Base-by-base conservation (phyloP, 345 rosid species). In the Bruguiera gymnorhiza region DNA sequence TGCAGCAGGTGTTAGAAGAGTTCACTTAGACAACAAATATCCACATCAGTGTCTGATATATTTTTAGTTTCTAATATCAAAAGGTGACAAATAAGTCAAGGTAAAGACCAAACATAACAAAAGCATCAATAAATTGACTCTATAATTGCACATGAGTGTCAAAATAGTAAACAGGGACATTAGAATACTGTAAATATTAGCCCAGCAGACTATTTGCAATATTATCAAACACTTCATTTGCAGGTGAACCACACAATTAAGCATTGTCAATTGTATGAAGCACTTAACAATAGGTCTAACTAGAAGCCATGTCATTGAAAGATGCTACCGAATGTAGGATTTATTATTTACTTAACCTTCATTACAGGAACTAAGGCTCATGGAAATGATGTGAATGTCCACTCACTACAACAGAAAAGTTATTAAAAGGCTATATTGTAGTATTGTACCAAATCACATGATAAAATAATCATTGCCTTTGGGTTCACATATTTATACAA, bases 1-100 rank as follows among this genome's bases (percentile, higher is more conserved):
- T 94, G 85, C 85, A 82, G 36, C 75, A 67, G 64, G 60, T 43
- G 81, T 74, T 26, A 62, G 64, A 19, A 60, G 24, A 53, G 5
- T 31, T 21, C 60, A 53, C 32, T 31, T 13, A 73, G 73, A 23
- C 15, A 66, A 27, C 11, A 66, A 21, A 26, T 43, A 46, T n/a
- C 32, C 15, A 27, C 5, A 63, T 27, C 46, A 63, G 26, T 43
- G 26, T 37, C 21, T 21, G 52, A 48, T 62, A 18, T 36, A 67
- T 55, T 27, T 48, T 29, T 20, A 30, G 21, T 26, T 56, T 31
- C 37, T 34, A 56, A 30, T 5, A 56, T 26, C 37, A 26, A 13
- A 6, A 6, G 18, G 53, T 20, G 1, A 31, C 30, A 50, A 24
- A 20, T n/a, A 55, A 20, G 31, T 27, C 18, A 27, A 59, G 59